Evolutionary conservation across 2,329 filamentous ascomycete genomes (phyloP).

Genomic region (Sclerotinia borealis): DNA sequence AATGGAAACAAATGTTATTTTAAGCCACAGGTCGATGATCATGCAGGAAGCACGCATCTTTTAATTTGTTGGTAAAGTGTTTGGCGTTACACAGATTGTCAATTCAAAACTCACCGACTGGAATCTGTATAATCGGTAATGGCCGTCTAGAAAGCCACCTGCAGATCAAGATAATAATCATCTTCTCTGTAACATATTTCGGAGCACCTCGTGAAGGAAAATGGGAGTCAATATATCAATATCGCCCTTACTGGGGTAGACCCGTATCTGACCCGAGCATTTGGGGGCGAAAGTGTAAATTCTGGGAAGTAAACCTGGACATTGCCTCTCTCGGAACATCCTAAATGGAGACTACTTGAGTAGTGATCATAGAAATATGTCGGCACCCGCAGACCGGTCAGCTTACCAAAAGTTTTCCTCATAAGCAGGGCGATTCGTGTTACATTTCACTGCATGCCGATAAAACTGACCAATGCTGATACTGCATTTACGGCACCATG

Average conservation of each 20-base stretch:
- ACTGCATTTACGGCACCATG: background rate
- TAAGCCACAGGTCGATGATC: background rate
- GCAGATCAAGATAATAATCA: background rate
- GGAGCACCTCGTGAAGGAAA: background rate
- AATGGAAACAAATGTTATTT: background rate
- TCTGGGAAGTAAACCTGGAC: background rate
- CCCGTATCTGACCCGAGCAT: background rate
- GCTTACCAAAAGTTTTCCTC: background rate
- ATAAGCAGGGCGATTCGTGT: slow-evolving; percentile 7
- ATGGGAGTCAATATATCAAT: background rate
- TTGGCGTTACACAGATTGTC: background rate
- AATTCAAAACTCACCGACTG: slow-evolving; percentile 8
- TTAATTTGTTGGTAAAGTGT: background rate
- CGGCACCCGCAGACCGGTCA: slow-evolving; percentile 3
- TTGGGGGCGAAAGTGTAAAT: background rate
- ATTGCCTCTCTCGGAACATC: background rate
- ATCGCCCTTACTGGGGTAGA: background rate
- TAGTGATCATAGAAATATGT: background rate
- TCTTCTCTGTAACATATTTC: background rate
- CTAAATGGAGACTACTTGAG: background rate
- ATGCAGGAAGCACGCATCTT: background rate
- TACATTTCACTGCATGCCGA: background rate
- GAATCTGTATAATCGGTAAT: background rate
- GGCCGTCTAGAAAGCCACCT: background rate
- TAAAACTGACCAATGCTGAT: background rate